phyloP scores from a whole-genome alignment of 768 basidiomycete species.

The Phlebiopsis flavidoalba region DNA sequence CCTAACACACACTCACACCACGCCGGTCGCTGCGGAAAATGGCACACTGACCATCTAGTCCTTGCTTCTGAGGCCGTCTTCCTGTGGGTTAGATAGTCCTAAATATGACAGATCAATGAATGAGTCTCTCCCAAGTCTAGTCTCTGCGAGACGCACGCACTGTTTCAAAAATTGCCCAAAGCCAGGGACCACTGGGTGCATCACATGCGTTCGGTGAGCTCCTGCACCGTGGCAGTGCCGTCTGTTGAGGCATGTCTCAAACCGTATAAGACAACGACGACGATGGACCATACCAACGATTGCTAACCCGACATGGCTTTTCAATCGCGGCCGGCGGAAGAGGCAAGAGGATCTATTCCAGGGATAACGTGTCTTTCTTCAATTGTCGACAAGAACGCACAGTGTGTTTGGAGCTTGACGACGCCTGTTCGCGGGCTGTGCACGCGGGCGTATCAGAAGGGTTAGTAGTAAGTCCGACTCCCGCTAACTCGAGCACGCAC shows the following conservation, averaged over 20 bases:
- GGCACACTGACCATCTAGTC: conserved; percentile 64
- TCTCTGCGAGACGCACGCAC: conserved; percentile 29
- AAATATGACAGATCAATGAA: background rate
- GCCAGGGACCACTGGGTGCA: conserved; percentile 70
- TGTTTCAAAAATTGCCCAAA: conserved; percentile 71
- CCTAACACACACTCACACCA: conserved; percentile 28
- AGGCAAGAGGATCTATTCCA: conserved; percentile 45
- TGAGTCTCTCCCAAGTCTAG: background rate
- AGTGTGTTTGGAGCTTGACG: background rate
- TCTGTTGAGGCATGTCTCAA: background rate
- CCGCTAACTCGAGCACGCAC: conserved; percentile 35
- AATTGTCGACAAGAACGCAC: background rate
- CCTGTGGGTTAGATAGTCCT: conserved; percentile 69
- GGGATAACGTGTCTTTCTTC: background rate
- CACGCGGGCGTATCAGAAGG: background rate
- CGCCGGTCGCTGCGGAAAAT: conserved; percentile 51
- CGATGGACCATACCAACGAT: conserved; percentile 53
- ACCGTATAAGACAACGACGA: background rate
- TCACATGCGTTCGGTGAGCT: conserved; percentile 77
- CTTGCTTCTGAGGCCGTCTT: conserved; percentile 50
- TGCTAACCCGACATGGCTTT: conserved; percentile 64
- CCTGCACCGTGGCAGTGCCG: conserved; percentile 32
- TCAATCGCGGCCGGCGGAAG: conserved; percentile 67
- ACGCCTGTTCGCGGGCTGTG: conserved; percentile 74
- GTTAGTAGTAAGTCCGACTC: background rate